Evolutionary conservation across 2,329 filamentous ascomycete genomes (phyloP), one percentile per base, ranked within the genome.

Genomic region (Cladophialophora carrionii): DNA sequence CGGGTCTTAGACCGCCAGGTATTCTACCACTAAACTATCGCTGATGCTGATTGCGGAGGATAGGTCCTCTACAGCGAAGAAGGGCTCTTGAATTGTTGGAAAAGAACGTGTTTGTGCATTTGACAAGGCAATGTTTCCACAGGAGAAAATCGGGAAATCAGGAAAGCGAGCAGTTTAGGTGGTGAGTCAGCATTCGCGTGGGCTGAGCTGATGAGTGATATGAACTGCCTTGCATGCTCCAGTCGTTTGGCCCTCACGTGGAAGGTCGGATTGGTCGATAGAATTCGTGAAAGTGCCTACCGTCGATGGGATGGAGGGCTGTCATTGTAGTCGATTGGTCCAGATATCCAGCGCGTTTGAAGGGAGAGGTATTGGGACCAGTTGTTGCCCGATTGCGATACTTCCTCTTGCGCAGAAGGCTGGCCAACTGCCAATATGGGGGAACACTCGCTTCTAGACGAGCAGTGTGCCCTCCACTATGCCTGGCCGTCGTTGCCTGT

Each of bases 21-120:
- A 66, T 66, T 48, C 54, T 66, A 63, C 64, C 64, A 63, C 54
- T 66, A 56, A 48, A 66, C 64, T 57, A 66, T 63, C 64, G 49
- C 55, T 63, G 64, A 66, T 48, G 8, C 29, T 29, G 46, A 24
- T 9, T 37, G 46, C 6, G 14, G 26, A 10, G 37, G 37, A 14
- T n/a, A n/a, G 7, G n/a, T 10, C 57, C 31, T 58, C 22, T 31
- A 32, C 52, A 10, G 26, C 52, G 29, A 43, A 32, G 20, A 57
- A 26, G 58, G 58, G 46, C 14, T 43, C 26, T 48, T 37, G 34
- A 34, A 61, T 55, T 61, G 59, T 31, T 55, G 20, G 34, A 48
- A 31, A 48, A 54, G 24, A 43, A 31, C 46, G 59, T 37, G 52
- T 22, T 32, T 54, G 24, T 61, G 34, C 20, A 61, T 46, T 9